These are phyloP conservation scores for Margaritispora aquatica DNA, from an alignment of 495 filamentous ascomycete genomes.

Conservation along the genomic window DNA sequence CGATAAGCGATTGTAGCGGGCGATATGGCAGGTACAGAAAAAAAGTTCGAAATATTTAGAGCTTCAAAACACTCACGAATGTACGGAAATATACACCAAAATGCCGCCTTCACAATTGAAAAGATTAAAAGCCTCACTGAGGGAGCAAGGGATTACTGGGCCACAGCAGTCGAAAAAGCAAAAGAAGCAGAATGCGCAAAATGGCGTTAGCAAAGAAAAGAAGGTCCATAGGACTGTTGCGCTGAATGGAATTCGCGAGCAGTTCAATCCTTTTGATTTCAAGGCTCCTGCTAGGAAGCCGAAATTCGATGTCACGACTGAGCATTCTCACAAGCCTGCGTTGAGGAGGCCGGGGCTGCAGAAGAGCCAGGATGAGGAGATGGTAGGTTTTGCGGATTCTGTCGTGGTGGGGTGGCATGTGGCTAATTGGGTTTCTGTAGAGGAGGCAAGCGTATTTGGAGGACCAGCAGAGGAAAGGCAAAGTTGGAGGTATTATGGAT, in stretches of 20 bases:
- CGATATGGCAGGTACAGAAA: conserved; percentile 24
- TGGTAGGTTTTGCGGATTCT: conserved; percentile 41
- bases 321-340: conserved; percentile 46
- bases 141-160: conserved; percentile 79
- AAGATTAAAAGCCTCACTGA: conserved; percentile 83
- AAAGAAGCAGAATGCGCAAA: conserved; percentile 64
- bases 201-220: conserved; percentile 52
- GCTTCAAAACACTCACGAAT: conserved; percentile 8
- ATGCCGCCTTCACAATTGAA: conserved; percentile 98
- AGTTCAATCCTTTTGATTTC: conserved; percentile 96
- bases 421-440: conserved; percentile 33
- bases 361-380: conserved; percentile 83
- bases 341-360: conserved; percentile 70
- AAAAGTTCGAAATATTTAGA: conserved; percentile 17
- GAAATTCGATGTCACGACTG: conserved; percentile 72
- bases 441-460: conserved; percentile 72
- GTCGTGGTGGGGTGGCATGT: neutral
- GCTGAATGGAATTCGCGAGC: conserved; percentile 78
- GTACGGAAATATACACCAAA: neutral
- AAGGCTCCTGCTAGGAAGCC: conserved; percentile 59
- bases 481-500: conserved; percentile 87
- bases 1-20: neutral
- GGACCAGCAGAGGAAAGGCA: conserved; percentile 81
- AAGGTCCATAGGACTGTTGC: conserved; percentile 66
- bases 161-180: conserved; percentile 91